Base-by-base conservation (phyloP, 1,284 basidiomycete species). In the Bjerkandera adusta region DNA sequence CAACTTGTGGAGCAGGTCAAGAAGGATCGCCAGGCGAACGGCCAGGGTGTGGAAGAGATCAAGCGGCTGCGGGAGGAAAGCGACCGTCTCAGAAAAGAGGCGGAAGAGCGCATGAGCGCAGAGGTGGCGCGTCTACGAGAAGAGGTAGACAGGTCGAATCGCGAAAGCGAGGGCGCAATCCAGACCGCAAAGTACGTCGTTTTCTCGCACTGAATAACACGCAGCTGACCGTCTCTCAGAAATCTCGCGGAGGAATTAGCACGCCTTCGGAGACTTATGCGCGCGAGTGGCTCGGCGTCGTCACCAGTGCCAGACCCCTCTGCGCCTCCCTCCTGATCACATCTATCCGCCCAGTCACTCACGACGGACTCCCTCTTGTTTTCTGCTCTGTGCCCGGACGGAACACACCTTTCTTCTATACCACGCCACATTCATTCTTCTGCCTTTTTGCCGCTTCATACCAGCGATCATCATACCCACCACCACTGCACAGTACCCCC, bases 261-360 rank as follows among this genome's bases (percentile, higher is more conserved):
- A 33, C 73, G 84, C 47, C 64, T 89, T 55, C 72, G 83, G 57
- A 72, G 85, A 48, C 72, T 89, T 33, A 88, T 89, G 77, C 82
- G 79, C 55, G 66, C 67, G 13, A 59, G 66, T 54, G 61, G 62
- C 2, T 43, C 52, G n/a, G 36, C 38, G 29, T 34, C 40, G 18
- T 42, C 42, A 24, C 32, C 44, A 13, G 39, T 39, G 22, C 36
- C 44, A 33, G 27, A 30, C 8, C 32, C 43, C 2, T 16, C 36
- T 1, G 36, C 25, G 26, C 44, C 18, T 20, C 18, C 44, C 24
- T n/a, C 30, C 20, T 32, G 38, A 5, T 22, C 40, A 18, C 13
- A 11, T 25, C 12, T 29, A 2, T 1, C 39, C n/a, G 13, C 24
- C n/a, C n/a, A n/a, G n/a, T n/a, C n/a, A n/a, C n/a, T n/a, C n/a